These are phyloP conservation scores for Tulasnella sp. DNA, from an alignment of 768 basidiomycete genomes.

Conservation along the genomic window DNA sequence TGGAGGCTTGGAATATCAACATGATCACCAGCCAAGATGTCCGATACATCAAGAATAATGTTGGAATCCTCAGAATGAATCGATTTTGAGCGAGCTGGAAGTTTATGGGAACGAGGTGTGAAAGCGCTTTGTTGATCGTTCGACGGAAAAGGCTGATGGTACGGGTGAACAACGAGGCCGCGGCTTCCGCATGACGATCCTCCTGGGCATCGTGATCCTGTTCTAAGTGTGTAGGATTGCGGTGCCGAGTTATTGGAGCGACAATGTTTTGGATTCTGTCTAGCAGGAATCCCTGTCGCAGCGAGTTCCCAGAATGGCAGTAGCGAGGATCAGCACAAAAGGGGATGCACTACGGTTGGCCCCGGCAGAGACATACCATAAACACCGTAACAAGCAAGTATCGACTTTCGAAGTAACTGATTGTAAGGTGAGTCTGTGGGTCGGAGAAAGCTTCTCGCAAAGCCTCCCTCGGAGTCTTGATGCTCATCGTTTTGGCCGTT, in stretches of 20 bases:
- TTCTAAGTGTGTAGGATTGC: slow-evolving; percentile 13
- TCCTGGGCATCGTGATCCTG: neutral
- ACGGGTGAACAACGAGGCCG: neutral
- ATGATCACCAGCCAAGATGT: neutral
- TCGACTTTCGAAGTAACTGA: slow-evolving; percentile 1
- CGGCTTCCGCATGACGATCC: neutral
- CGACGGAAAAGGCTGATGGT: neutral
- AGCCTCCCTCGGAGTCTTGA: neutral
- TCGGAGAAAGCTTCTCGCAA: slow-evolving; percentile 6
- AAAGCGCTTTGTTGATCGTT: neutral
- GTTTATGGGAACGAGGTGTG: neutral
- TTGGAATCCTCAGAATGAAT: neutral
- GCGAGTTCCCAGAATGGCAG: neutral
- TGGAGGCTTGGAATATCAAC: neutral
- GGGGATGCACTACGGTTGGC: neutral
- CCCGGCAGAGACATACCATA: neutral
- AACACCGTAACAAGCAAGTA: slow-evolving; percentile 1
- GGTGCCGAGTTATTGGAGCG: neutral
- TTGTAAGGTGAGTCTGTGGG: neutral
- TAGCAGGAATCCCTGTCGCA: slow-evolving; percentile 14
- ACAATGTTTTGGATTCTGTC: slow-evolving; percentile 23
- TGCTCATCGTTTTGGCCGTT: neutral
- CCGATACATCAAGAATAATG: neutral
- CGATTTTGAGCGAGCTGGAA: neutral
- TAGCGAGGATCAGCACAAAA: neutral